A percentile compares a stretch with the other conserved stretches of the same genome.
Conservation (phyloP, 306 rosid species). For the Canavalia gladiata region DNA sequence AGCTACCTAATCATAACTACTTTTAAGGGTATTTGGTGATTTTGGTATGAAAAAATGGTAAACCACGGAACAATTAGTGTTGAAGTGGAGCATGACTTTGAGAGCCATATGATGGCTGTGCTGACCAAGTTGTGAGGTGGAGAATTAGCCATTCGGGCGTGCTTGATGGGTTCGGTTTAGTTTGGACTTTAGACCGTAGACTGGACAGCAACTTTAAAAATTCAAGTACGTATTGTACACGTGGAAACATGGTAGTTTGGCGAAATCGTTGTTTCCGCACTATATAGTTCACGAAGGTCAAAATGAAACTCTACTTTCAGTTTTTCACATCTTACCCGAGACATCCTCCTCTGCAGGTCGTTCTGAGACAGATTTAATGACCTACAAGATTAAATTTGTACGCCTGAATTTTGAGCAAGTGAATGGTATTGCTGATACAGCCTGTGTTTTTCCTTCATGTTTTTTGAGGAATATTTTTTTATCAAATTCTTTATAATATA, state of each 20-base stretch:
- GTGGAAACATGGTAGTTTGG: conserved; percentile 38
- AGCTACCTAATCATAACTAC: conserved; percentile 53
- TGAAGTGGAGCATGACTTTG: conserved; percentile 44
- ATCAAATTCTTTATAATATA: not conserved
- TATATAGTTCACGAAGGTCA: not conserved
- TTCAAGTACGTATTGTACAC: not conserved
- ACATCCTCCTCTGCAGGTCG: not conserved
- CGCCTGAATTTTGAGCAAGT: not conserved
- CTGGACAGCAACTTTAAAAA: conserved; percentile 19
- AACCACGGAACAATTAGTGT: conserved; percentile 32
- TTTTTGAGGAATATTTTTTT: conserved; percentile 8
- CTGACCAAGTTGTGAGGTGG: conserved; percentile 53
- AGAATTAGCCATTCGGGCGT: conserved; percentile 30
- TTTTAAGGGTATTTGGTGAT: conserved; percentile 37
- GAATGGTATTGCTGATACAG: conserved; percentile 3
- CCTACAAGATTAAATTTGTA: not conserved
- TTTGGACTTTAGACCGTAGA: conserved; percentile 14
- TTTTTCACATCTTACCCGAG: not conserved
- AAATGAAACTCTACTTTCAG: conserved; percentile 18
- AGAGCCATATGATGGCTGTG: conserved; percentile 43
- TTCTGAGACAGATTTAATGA: not conserved
- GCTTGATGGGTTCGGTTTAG: conserved; percentile 52
- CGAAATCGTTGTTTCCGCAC: not conserved
- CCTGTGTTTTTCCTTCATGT: not conserved
- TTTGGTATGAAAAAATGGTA: conserved; percentile 36